phyloP scores from a whole-genome alignment of 1,139 yeast genomes.

The Blastobotrys indianensis region DNA sequence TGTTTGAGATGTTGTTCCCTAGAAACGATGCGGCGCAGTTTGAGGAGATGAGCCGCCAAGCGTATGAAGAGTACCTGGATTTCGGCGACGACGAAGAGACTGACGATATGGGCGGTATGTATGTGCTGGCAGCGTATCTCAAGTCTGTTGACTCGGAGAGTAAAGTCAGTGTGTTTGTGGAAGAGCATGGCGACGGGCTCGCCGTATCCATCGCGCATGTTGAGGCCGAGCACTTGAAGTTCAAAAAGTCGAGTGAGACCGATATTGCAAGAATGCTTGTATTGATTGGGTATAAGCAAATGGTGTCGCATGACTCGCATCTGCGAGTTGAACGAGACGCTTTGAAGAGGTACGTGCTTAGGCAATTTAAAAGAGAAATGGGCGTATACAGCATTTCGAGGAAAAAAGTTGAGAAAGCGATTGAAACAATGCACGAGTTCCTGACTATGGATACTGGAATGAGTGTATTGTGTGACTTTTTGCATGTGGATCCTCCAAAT shows the following conservation, averaged over 20 bases:
- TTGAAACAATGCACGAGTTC: background rate
- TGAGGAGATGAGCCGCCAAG: background rate
- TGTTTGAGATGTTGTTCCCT: background rate
- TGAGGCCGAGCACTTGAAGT: background rate
- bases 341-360: too few relatives aligned
- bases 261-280: constrained; percentile 1
- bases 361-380: too few relatives aligned
- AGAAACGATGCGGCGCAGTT: background rate
- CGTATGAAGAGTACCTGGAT: background rate
- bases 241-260: background rate
- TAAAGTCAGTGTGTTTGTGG: constrained; percentile 5
- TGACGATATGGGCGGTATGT: background rate
- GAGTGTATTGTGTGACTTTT: too few relatives aligned
- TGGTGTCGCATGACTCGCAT: too few relatives aligned
- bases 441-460: too few relatives aligned
- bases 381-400: too few relatives aligned
- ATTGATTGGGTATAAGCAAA: background rate
- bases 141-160: constrained; percentile 2
- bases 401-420: background rate
- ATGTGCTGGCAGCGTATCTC: constrained; percentile 2
- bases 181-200: background rate
- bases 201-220: background rate
- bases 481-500: too few relatives aligned
- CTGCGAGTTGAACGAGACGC: too few relatives aligned
- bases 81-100: constrained; percentile 4